Base-by-base conservation (phyloP, 1,139 yeast genomes). In the Saccharomyces hybrid region DNA sequence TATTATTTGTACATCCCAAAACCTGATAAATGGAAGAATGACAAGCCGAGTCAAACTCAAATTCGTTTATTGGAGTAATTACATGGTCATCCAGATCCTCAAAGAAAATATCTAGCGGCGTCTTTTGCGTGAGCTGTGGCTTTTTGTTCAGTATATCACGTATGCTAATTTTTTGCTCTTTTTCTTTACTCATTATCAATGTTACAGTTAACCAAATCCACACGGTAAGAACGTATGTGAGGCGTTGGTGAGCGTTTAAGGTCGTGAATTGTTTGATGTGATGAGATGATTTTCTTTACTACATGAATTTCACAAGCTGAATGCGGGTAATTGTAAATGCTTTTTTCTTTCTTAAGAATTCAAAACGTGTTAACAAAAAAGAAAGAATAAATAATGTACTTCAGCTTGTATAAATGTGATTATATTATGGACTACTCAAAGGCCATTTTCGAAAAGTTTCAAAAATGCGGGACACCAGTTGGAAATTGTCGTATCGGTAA, bases 81-180 rank as follows among this genome's bases (percentile, higher is more conserved):
- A 66, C 46, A 1, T 60, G 52, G 4, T 54, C 51, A 28, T 59
- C 55, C 2, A 73, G 48, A 0, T 57, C 55, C 5, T 55, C 51
- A 54, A 73, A 73, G n/a, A 71, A 62, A 25, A 53, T 60, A 48
- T 78, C 80, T 31, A 77, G 55, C 0, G 74, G 73, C 0, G 75
- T 70, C 6, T 69, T 62, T 44, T 74, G 63, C 2, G 52, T 60
- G 31, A 66, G 61, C 19, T 70, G 68, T 2, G 75, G 75, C 25
- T 54, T 51, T 26, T 58, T 59, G 5, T 46, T 46, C 8, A 58
- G 25, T 7, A 60, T 3, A 6, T 51, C 47, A 13, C 28, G 42
- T 2, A 57, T 41, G 23, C 41, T 51, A 2, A 49, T 34, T 31
- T 14, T 48, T 13, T 48, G 44, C 26, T 29, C n/a, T 26, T 51